phyloP scores from a whole-genome alignment of 345 rosid genomes.

The Pistacia vera region DNA sequence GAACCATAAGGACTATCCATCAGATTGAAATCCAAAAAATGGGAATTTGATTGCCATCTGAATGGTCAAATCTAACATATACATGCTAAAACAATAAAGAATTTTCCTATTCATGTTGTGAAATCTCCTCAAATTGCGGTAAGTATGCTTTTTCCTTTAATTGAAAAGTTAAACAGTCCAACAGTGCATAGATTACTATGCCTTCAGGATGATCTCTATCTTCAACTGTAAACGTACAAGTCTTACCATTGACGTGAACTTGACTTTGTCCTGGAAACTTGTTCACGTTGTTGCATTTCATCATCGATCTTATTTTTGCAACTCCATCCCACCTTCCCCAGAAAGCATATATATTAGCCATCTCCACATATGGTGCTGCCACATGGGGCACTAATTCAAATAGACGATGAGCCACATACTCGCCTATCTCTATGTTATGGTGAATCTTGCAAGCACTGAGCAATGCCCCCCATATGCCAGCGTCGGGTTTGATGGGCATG shows the following conservation, averaged over 20 bases:
- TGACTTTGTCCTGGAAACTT: constrained; percentile 62
- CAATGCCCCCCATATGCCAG: constrained; percentile 60
- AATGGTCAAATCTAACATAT: background rate
- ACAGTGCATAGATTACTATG: constrained; percentile 25
- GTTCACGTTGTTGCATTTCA: constrained; percentile 47
- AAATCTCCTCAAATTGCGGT: background rate
- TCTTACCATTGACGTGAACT: constrained; percentile 45
- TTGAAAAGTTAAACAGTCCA: constrained; percentile 44
- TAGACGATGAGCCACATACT: constrained; percentile 40
- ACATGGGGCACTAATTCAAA: constrained; percentile 42
- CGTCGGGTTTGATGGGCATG: constrained; percentile 62
- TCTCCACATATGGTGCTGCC: constrained; percentile 60
- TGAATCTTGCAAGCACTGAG: constrained; percentile 67
- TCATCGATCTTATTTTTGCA: constrained; percentile 42
- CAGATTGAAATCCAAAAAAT: no score
- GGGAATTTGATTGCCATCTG: no score
- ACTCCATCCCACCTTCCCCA: constrained; percentile 55
- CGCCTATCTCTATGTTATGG: constrained; percentile 42
- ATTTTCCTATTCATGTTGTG: constrained; percentile 1
- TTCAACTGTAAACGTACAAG: constrained; percentile 50
- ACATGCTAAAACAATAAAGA: background rate
- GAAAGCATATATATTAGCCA: constrained; percentile 63
- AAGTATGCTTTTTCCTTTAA: constrained; percentile 32
- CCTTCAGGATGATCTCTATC: constrained; percentile 40
- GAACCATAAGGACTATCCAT: no score